Conservation (phyloP, 192 early-diverging fungal genomes). For the Coemansia reversa region DNA sequence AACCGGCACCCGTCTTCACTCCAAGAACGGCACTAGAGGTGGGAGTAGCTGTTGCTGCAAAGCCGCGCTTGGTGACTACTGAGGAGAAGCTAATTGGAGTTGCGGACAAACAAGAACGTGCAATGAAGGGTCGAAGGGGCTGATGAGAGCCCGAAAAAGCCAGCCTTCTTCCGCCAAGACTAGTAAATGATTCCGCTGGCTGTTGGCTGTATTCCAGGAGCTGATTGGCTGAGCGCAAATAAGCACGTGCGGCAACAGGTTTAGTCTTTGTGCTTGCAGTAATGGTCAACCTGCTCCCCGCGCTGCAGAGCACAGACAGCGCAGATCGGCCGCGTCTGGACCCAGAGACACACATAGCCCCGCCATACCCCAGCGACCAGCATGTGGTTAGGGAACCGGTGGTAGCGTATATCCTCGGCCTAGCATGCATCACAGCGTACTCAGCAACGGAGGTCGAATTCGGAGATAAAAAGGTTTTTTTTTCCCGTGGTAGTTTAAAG, state of each 20-base stretch:
- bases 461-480: background rate
- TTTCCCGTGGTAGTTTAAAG: background rate
- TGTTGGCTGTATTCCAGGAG: background rate
- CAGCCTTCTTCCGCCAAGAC: background rate
- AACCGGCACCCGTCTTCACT: background rate
- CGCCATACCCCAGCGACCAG: background rate
- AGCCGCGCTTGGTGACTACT: background rate
- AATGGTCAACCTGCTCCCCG: background rate
- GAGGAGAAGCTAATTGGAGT: conserved; percentile 5
- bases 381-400: background rate
- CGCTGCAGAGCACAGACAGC: background rate
- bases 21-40: conserved; percentile 1
- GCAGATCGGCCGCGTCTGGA: background rate
- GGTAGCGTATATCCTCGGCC: background rate
- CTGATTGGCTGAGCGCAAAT: conserved; percentile 15
- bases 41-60: background rate
- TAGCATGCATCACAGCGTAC: background rate
- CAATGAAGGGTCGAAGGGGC: background rate
- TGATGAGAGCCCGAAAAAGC: background rate
- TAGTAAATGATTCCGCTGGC: conserved; percentile 5
- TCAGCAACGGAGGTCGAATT: background rate
- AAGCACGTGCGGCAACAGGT: background rate
- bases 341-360: background rate
- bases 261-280: background rate
- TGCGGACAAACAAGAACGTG: background rate